Evolutionary conservation across 2,329 filamentous ascomycete species (phyloP).

Genomic region (Xylaria multiplex): DNA sequence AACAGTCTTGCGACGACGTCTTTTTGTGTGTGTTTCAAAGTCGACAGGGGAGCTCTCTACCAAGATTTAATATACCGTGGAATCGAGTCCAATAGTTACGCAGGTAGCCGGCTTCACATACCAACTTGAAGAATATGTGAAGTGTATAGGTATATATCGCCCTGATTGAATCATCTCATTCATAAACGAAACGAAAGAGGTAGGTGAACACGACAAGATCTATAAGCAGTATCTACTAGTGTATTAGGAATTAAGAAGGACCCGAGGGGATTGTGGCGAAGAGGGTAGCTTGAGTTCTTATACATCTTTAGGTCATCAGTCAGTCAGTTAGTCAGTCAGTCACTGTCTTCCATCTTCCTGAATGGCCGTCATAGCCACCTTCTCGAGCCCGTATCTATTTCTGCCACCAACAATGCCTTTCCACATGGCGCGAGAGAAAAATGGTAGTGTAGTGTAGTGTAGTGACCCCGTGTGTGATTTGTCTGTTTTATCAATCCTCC

Average conservation of each 20-base stretch:
- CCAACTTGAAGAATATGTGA: background rate
- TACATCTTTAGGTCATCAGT: constrained; percentile 11
- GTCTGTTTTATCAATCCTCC: constrained; percentile 2
- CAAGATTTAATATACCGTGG: constrained; percentile 12
- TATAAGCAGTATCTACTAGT: background rate
- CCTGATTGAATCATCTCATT: background rate
- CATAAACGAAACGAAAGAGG: background rate
- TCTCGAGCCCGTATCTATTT: constrained; percentile 22
- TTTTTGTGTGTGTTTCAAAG: constrained; percentile 41
- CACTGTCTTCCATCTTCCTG: constrained; percentile 4
- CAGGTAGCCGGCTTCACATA: background rate
- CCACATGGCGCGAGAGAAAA: background rate
- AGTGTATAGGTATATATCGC: background rate
- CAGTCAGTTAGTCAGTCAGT: background rate
- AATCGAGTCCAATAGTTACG: background rate
- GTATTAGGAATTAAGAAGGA: background rate
- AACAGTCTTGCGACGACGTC: constrained; percentile 16
- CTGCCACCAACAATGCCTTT: constrained; percentile 25
- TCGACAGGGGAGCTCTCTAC: constrained; percentile 37
- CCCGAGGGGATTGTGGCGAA: constrained; percentile 1
- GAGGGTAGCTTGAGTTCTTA: constrained; percentile 15
- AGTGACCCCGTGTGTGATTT: background rate
- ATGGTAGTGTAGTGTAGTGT: background rate
- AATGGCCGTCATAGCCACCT: constrained; percentile 25
- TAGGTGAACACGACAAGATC: constrained; percentile 1